Conservation (phyloP, 345 rosid genomes). For the Salix brachista region DNA sequence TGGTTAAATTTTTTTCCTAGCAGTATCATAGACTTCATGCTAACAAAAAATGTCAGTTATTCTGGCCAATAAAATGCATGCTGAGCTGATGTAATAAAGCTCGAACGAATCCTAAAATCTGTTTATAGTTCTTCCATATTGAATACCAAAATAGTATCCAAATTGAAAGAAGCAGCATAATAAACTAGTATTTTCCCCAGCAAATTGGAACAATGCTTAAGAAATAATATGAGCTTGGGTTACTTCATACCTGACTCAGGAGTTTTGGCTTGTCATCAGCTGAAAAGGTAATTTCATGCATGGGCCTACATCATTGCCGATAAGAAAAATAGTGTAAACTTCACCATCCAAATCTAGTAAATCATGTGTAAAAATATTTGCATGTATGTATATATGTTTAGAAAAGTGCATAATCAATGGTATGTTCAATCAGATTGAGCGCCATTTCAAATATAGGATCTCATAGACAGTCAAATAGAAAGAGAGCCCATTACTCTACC, state of each 20-base stretch:
- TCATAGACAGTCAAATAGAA: background rate
- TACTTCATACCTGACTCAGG: conserved; percentile 65
- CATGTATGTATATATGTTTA: background rate
- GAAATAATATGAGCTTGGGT: background rate
- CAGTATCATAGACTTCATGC: background rate
- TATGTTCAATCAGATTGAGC: background rate
- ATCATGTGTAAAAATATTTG: background rate
- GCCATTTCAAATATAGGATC: background rate
- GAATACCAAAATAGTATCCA: conserved; percentile 1
- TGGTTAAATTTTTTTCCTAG: background rate
- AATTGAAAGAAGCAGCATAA: background rate
- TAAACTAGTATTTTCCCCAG: conserved; percentile 1
- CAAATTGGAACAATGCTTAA: conserved; percentile 3
- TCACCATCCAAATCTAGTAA: conserved; percentile 9
- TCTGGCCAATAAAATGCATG: background rate
- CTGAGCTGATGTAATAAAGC: background rate
- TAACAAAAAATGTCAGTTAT: background rate
- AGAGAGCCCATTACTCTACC: background rate
- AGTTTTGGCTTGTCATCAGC: conserved; percentile 94
- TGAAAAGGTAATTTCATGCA: conserved; percentile 94
- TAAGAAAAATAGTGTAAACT: background rate
- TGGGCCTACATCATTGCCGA: conserved; percentile 53
- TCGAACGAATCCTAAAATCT: background rate
- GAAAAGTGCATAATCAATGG: background rate
- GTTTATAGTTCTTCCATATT: conserved; percentile 2